Evolutionary conservation across 78 protist genomes (phyloP), one percentile per base, ranked within the genome.

Genomic region (Dictyostelium discoideum): DNA sequence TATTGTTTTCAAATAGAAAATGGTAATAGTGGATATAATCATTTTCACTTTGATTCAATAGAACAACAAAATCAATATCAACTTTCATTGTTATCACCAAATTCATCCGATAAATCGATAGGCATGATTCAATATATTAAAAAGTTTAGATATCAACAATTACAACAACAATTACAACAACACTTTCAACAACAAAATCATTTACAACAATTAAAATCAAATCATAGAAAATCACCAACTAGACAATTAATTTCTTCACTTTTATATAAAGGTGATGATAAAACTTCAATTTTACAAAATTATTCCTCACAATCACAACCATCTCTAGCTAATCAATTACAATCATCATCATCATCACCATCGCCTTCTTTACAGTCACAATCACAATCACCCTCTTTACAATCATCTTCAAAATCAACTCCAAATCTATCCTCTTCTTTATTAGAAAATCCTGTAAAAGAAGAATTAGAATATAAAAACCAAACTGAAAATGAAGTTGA

Each of bases 1-100:
- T 60, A 60, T 60, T 60, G 69, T 20, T 60, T 60, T 60, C 24
- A 60, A 60, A 24, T 69, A 60, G 69, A 60, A 60, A 60, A 60
- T 69, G 77, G 18, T 26, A 69, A 26, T 69, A 69, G 77, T 69
- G 77, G 77, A 26, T n/a, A 29, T 69, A 69, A 26, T 26, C 39
- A 69, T 69, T 29, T 26, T 69, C 77, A 69, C 14, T 69, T 69
- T 29, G 77, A 69, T 26, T 69, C 77, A 11, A 69, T 69, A 26
- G 77, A 69, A 69, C 77, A 69, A 69, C 77, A 69, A 69, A 69
- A 69, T 69, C 77, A 69, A 69, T 69, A 26, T 69, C 77, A 69
- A 69, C 77, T 69, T 69, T n/a, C 77, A 69, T 29, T 69, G 32
- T 69, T 69, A 69, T 69, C 77, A 26, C 18, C 42, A 11, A 24